phyloP scores from a whole-genome alignment of 257 asterid species.

The Nicotiana knightiana region DNA sequence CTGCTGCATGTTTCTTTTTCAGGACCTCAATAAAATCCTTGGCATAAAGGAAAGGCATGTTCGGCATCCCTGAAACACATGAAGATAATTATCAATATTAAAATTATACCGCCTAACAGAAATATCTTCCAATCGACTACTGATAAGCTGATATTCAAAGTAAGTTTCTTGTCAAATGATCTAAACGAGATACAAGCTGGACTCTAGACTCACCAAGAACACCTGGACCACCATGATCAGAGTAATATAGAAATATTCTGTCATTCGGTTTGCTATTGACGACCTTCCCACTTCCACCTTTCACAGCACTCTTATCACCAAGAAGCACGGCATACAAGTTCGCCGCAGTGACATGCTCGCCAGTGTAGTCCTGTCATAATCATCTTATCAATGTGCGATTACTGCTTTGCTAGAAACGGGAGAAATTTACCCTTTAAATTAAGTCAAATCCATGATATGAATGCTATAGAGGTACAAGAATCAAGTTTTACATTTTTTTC shows the following conservation, averaged over 20 bases:
- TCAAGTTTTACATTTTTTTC: background rate
- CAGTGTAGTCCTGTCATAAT: constrained; percentile 65
- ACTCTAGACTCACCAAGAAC: constrained; percentile 58
- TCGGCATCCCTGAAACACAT: constrained; percentile 65
- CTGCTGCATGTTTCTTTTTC: constrained; percentile 59
- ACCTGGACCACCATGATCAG: constrained; percentile 97
- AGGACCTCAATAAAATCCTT: constrained; percentile 67
- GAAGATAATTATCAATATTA: too few relatives aligned
- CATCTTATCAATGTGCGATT: background rate
- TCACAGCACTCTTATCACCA: constrained; percentile 54
- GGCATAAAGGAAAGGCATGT: constrained; percentile 54
- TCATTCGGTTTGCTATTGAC: constrained; percentile 60
- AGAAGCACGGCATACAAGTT: constrained; percentile 74
- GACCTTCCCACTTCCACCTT: constrained; percentile 82
- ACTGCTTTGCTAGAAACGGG: background rate
- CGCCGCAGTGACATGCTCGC: constrained; percentile 47
- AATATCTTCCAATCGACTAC: background rate
- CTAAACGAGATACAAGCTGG: background rate
- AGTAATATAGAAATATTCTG: constrained; percentile 69
- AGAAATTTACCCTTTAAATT: background rate
- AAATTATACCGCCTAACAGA: background rate
- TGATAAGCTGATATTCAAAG: background rate
- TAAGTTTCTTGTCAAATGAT: background rate
- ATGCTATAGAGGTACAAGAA: background rate
- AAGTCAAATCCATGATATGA: background rate